Percentiles rank a stretch among this genome's conserved stretches.
phyloP scores from a whole-genome alignment of 2,329 filamentous ascomycete genomes.

The Domatiomyces globalis region DNA sequence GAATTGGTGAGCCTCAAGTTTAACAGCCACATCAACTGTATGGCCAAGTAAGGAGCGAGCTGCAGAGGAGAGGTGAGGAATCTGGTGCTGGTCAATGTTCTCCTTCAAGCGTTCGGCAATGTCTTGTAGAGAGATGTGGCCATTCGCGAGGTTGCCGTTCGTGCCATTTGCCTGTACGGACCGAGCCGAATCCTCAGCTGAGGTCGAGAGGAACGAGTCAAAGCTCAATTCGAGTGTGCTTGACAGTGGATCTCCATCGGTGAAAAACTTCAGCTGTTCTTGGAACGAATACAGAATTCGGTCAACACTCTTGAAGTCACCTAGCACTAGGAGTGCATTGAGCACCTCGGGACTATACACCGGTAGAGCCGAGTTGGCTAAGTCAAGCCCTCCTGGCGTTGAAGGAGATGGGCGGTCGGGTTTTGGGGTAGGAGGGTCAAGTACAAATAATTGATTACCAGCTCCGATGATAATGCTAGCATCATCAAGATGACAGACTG shows the following conservation, averaged over 20 bases:
- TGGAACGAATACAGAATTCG: conserved; percentile 58
- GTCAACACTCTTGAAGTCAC: conserved; percentile 59
- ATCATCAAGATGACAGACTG: conserved; percentile 78
- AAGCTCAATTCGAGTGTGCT: conserved; percentile 52
- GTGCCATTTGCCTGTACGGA: neutral
- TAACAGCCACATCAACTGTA: conserved; percentile 69
- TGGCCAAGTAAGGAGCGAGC: conserved; percentile 44
- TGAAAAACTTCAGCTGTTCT: conserved; percentile 66
- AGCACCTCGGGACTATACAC: conserved; percentile 35
- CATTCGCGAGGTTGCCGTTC: conserved; percentile 42
- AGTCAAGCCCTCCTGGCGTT: neutral
- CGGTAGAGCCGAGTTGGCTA: neutral
- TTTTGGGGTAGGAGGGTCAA: conserved; percentile 34
- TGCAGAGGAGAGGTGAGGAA: conserved; percentile 60
- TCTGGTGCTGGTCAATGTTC: conserved; percentile 56
- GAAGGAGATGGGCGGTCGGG: neutral
- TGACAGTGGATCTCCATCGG: conserved; percentile 66
- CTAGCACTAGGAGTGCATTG: conserved; percentile 70
- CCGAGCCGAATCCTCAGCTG: neutral
- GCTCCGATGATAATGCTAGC: conserved; percentile 77
- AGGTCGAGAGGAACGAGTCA: conserved; percentile 27
- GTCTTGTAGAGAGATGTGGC: conserved; percentile 44
- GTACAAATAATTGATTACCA: conserved; percentile 80
- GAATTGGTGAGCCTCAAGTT: conserved; percentile 71
- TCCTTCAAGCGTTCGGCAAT: conserved; percentile 59